These are phyloP conservation scores for Entomophthora muscae DNA, from an alignment of 371 early-diverging fungal species.

Conservation along the genomic window DNA sequence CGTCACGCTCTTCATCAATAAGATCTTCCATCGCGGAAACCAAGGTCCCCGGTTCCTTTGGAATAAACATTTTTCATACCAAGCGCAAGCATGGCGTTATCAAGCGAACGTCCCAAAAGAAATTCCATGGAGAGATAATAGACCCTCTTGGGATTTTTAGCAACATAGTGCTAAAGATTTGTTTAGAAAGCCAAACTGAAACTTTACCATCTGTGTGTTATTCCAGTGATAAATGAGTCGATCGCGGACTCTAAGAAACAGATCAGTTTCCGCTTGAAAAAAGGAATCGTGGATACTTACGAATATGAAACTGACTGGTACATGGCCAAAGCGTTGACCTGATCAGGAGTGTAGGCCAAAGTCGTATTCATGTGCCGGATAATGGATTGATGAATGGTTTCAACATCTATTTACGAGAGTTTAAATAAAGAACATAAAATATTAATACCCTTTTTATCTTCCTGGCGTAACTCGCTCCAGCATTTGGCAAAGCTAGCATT, in stretches of 20 bases:
- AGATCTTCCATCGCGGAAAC: constrained; percentile 76
- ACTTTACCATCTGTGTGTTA: constrained; percentile 43
- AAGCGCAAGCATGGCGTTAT: constrained; percentile 75
- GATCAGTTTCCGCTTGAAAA: neutral
- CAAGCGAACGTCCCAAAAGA: constrained; percentile 80
- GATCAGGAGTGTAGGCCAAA: constrained; percentile 55
- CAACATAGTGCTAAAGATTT: neutral
- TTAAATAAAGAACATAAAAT: neutral
- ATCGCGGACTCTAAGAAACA: constrained; percentile 48
- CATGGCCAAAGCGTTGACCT: constrained; percentile 64
- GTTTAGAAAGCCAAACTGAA: constrained; percentile 3
- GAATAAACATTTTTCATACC: constrained; percentile 49
- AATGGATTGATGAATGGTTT: constrained; percentile 49
- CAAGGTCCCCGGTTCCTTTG: constrained; percentile 41
- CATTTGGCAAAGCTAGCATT: constrained; percentile 6
- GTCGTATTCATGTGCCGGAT: constrained; percentile 63
- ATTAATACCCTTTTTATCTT: neutral
- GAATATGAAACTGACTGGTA: constrained; percentile 77
- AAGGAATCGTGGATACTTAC: constrained; percentile 14
- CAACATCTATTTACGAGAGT: constrained; percentile 20
- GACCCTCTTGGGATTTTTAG: constrained; percentile 62
- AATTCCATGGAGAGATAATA: constrained; percentile 92
- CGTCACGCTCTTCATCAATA: constrained; percentile 73
- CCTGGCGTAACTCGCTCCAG: neutral
- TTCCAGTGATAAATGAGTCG: constrained; percentile 76